Evolutionary conservation across 371 early-diverging fungal species (phyloP).

Genomic region (Mucor lusitanicus): DNA sequence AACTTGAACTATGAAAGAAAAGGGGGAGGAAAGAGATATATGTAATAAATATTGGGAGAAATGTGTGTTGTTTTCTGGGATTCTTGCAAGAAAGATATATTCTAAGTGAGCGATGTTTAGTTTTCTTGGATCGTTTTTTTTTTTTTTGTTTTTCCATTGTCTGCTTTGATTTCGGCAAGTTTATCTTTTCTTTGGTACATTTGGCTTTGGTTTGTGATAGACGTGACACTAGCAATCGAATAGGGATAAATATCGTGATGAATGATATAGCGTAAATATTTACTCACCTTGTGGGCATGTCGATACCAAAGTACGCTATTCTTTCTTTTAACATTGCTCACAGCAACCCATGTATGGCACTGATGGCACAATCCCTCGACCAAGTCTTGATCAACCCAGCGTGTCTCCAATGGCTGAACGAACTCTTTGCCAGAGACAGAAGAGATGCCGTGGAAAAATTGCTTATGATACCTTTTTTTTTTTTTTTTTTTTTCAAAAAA

Average conservation of each 20-base stretch:
- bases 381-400: slow-evolving; percentile 66
- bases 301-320: slow-evolving; percentile 87
- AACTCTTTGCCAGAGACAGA: slow-evolving; percentile 85
- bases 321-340: slow-evolving; percentile 77
- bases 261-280: background rate
- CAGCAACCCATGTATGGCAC: slow-evolving; percentile 83
- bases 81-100: slow-evolving; percentile 1
- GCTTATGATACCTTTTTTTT: slow-evolving; percentile 88
- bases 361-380: slow-evolving; percentile 90
- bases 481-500: too few species aligned
- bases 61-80: background rate
- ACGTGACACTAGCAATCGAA: slow-evolving; percentile 69
- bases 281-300: slow-evolving; percentile 81
- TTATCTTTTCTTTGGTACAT: slow-evolving; percentile 28
- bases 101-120: slow-evolving; percentile 12
- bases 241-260: background rate
- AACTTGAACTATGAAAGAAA: background rate
- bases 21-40: background rate
- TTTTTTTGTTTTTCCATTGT: background rate
- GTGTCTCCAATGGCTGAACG: slow-evolving; percentile 71
- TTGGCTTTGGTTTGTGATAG: slow-evolving; percentile 77
- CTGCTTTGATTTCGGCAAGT: background rate
- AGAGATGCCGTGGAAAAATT: slow-evolving; percentile 91
- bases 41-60: background rate
- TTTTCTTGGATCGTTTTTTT: slow-evolving; percentile 1